Percentiles rank a stretch among this genome's conserved stretches.
These are phyloP conservation scores for Phaseolus lunatus DNA, from an alignment of 306 rosid genomes.

Conservation along the genomic window DNA sequence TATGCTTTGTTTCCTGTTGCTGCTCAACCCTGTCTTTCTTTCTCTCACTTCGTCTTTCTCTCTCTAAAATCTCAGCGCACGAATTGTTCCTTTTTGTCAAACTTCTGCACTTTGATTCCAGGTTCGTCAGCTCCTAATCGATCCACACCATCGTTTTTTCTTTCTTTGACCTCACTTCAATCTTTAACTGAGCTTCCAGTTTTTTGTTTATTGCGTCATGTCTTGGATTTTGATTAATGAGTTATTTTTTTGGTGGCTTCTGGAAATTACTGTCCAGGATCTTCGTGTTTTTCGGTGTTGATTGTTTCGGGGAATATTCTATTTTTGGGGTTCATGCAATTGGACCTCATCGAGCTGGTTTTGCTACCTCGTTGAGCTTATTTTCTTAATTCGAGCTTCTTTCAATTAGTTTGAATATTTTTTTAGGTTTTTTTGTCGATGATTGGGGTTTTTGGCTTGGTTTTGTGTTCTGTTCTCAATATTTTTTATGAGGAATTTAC, in stretches of 20 bases:
- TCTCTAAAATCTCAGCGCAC: constrained; percentile 74
- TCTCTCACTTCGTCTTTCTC: constrained; percentile 50
- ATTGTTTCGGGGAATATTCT: constrained; percentile 38
- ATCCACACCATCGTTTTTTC: constrained; percentile 57
- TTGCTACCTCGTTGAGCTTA: constrained; percentile 44
- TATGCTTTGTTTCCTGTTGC: constrained; percentile 54
- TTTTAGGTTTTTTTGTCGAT: constrained; percentile 45
- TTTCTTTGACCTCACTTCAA: neutral
- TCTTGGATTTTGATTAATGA: constrained; percentile 56
- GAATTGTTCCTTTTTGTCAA: constrained; percentile 59
- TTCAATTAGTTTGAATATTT: constrained; percentile 36
- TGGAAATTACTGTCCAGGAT: constrained; percentile 55
- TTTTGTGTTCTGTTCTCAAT: constrained; percentile 34
- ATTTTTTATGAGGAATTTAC: constrained; percentile 21
- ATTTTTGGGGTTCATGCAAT: constrained; percentile 41
- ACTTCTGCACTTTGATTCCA: constrained; percentile 62
- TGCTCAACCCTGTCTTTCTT: constrained; percentile 56
- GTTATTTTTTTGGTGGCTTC: constrained; percentile 2
- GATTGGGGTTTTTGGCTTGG: constrained; percentile 47
- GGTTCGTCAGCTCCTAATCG: constrained; percentile 71
- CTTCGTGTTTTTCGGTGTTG: constrained; percentile 35
- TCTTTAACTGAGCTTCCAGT: neutral
- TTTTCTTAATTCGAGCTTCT: constrained; percentile 23
- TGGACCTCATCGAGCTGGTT: constrained; percentile 44
- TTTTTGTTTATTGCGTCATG: constrained; percentile 20